Conservation (phyloP, 2,329 filamentous ascomycete species). For the Lasiodiplodia citricola region DNA sequence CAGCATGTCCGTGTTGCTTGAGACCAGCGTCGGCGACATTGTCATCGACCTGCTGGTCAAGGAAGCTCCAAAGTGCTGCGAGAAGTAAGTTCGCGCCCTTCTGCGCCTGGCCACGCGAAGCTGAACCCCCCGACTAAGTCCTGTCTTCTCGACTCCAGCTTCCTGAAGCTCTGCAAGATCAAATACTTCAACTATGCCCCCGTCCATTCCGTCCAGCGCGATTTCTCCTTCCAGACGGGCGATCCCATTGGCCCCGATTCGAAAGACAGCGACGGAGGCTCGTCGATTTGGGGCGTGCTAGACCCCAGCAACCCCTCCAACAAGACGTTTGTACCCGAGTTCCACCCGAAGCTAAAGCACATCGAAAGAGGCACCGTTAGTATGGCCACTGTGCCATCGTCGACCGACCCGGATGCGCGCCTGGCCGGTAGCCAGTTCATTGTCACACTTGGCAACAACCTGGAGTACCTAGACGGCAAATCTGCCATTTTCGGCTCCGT, state of each 20-base stretch:
- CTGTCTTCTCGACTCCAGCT: slow-evolving; percentile 63
- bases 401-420: slow-evolving; percentile 78
- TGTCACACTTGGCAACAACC: slow-evolving; percentile 85
- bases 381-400: slow-evolving; percentile 88
- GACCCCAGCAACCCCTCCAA: slow-evolving; percentile 65
- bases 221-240: slow-evolving; percentile 95
- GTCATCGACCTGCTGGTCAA: slow-evolving; percentile 92
- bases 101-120: slow-evolving; percentile 41
- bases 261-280: slow-evolving; percentile 85
- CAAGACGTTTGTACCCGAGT: slow-evolving; percentile 81
- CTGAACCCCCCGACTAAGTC: slow-evolving; percentile 63
- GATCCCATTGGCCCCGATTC: slow-evolving; percentile 90
- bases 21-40: slow-evolving; percentile 91
- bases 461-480: slow-evolving; percentile 90
- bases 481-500: slow-evolving; percentile 95
- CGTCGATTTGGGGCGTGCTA: slow-evolving; percentile 87
- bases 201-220: slow-evolving; percentile 87
- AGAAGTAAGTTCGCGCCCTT: slow-evolving; percentile 75
- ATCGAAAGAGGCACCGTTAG: slow-evolving; percentile 89
- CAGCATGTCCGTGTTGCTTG: slow-evolving; percentile 87
- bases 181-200: slow-evolving; percentile 99
- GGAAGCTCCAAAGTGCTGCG: slow-evolving; percentile 87
- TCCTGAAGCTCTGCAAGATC: slow-evolving; percentile 96
- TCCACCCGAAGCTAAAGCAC: slow-evolving; percentile 88
- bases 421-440: slow-evolving; percentile 92